Evolutionary conservation across 345 rosid species (phyloP).

Genomic region (Sonneratia alba): DNA sequence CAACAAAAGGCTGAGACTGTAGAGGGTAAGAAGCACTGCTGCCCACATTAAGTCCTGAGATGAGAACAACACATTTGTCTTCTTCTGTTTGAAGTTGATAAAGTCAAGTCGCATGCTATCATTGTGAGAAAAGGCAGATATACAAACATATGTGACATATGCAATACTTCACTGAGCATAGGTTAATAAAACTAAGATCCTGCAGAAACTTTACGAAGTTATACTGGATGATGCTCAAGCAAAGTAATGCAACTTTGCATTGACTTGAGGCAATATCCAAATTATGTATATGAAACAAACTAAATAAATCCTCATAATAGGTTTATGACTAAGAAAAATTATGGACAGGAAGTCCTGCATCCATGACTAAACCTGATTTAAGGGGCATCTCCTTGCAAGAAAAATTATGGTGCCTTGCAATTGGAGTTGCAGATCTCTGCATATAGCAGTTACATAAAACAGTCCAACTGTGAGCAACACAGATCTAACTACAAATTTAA

Average conservation of each 20-base stretch:
- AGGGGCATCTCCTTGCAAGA: conserved; percentile 49
- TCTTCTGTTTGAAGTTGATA: conserved; percentile 43
- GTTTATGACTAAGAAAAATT: neutral
- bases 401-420: conserved; percentile 74
- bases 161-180: neutral
- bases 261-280: neutral
- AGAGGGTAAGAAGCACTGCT: conserved; percentile 67
- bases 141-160: neutral
- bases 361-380: conserved; percentile 32
- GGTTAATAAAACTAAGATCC: neutral
- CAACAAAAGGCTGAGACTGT: conserved; percentile 86
- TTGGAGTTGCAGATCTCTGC: conserved; percentile 73
- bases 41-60: conserved; percentile 78
- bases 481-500: neutral
- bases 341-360: conserved; percentile 12
- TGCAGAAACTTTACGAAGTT: neutral
- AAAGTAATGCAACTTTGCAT: neutral
- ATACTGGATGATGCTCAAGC: neutral
- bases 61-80: conserved; percentile 70
- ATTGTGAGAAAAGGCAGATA: neutral
- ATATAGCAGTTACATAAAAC: neutral
- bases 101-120: conserved; percentile 1
- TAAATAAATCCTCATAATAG: neutral
- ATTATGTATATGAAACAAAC: neutral
- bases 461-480: neutral